Base-by-base conservation (phyloP, 2,329 filamentous ascomycete species). In the Dothistroma septosporum region DNA sequence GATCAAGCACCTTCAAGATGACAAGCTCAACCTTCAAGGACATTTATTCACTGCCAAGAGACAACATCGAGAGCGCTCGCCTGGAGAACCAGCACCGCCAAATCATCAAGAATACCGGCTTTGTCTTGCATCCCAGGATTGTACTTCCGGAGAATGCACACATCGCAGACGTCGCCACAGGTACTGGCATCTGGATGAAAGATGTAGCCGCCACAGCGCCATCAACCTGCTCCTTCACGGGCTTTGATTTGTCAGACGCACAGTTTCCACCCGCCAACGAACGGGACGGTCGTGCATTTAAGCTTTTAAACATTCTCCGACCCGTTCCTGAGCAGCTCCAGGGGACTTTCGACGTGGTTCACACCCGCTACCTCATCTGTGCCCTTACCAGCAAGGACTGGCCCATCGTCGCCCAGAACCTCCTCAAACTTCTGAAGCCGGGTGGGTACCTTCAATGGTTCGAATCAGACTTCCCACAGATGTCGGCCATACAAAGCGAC, bases 111-210 rank as follows among this genome's bases (percentile, higher is more conserved):
- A 65, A 60, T n/a, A 21, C 62, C 11, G 65, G 65, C 19, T 66
- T 62, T 55, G 14, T 64, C 9, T 52, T 68, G 4, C 64, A 69
- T 44, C 66, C 65, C 7, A 24, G 47, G 2, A 62, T 69, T 37
- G 60, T 50, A 21, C 31, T 68, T 6, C 61, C 65, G 2, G 31
- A 57, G 11, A 47, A 60, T 33, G 62, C 63, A 2, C 59, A 48
- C 8, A 61, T 69, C 12, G 67, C 65, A 24, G 67, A 69, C 31
- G 32, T 69, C 4, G 67, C 61, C 4, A 68, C 66, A 8, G 67
- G 67, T 9, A 67, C 66, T 12, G 67, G 67, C 8, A 49, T 63
- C 1, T 69, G 64, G 64, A 57, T 68, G 33, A 32, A 58, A 8
- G 63, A 67, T 7, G 46, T 66, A 2, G 62, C 66, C 12, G 24